Evolutionary conservation across 2,329 filamentous ascomycete species (phyloP), one percentile per base, ranked within the genome.

Genomic region (Chrysoporthe puriensis): DNA sequence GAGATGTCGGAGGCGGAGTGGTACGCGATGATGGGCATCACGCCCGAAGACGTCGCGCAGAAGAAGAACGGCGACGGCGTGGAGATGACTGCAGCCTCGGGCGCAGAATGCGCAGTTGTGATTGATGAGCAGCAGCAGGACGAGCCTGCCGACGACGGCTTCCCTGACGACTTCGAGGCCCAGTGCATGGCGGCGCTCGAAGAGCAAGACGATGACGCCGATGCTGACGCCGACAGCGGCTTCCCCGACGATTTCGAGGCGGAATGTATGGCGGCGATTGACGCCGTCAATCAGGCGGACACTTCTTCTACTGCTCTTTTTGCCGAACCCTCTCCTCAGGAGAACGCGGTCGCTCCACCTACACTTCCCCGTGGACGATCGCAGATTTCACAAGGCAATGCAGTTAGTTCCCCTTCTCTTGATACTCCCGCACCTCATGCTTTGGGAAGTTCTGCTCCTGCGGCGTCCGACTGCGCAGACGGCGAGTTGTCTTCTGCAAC

Each of bases 391-490:
- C 32, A 46, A 43, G 61, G 21, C 56, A 40, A 61, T 34, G 57
- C 40, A 61, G 54, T 56, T 56, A 59, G 26, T 56, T 9, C 32
- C 18, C 52, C 46, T 44, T 34, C 40, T 34, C 16, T n/a, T 60
- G 34, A 26, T 32, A 43, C 43, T 13, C n/a, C 44, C 18, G 8
- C 63, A n/a, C 42, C 54, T 40, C 43, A 36, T 58, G 13, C 5
- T 59, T 32, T 21, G 32, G 63, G 54, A 14, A 48, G 43, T 14
- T 14, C 54, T 26, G 21, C 58, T 18, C 13, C 13, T n/a, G 42
- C n/a, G 1, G 58, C 44, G 5, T 42, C 59, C 13, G 63, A 58
- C 16, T 32, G 50, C 14, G 56, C 16, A 36, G 44, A 43, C 4
- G 52, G 34, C n/a, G 40, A 48, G 18, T 11, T 36, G 18, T 7